Evolutionary conservation across 805 yeast genomes (phyloP), one percentile per base, ranked within the genome.

Genomic region (Suhomyces emberorum): DNA sequence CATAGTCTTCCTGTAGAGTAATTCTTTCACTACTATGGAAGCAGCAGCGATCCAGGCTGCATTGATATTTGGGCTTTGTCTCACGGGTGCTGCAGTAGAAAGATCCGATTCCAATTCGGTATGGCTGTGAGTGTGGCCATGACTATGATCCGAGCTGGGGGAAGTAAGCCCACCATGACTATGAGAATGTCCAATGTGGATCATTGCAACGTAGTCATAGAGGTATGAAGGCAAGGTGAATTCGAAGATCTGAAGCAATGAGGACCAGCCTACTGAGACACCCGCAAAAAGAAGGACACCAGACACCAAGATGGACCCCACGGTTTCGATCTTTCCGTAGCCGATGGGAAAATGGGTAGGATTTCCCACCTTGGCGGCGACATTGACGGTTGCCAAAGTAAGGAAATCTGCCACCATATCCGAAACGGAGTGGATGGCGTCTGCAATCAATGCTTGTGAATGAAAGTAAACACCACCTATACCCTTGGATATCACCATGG

Each of bases 41-140:
- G 81, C 96, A 39, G 83, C 79, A 0, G 98, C 98, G 30, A 93
- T 72, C 95, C 96, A 88, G 2, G 96, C 97, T 3, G 98, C 98
- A 56, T 88, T 88, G 46, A 93, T 76, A 52, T 88, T 76, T 16
- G 74, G 74, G 10, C 56, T 30, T 26, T 43, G 40, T n/a, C 41
- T 34, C 12, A 27, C 24, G 12, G 29, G 27, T 18, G 14, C 24
- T 11, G 33, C 19, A 11, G 30, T 24, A 10, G 17, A 21, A 4
- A 16, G 34, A 9, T 19, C 30, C 7, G 21, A 5, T 4, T 57
- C 65, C 15, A 55, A 40, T 38, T 65, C 74, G 18, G 47, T 17
- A 32, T 46, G 52, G 6, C 30, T 30, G 24, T 44, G 48, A 25
- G 14, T 37, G 34, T 17, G 46, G 11, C 44, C 47, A 20, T 20